Conservation (phyloP, 495 filamentous ascomycete genomes). For the Extremus antarcticus region DNA sequence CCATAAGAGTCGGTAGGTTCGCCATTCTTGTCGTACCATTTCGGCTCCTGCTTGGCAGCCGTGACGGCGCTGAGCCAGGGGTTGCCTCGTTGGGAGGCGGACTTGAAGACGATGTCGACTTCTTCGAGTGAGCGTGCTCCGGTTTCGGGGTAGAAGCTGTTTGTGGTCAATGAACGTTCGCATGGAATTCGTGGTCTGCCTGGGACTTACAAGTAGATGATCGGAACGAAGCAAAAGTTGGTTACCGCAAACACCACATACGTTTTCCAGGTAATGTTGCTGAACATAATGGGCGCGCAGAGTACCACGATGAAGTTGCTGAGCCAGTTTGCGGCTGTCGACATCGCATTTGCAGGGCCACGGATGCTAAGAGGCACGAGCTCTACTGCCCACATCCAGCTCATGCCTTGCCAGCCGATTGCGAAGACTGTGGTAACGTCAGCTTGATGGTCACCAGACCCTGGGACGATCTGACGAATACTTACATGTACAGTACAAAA, state of each 20-base stretch:
- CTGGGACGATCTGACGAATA: neutral
- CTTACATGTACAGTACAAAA: conserved; percentile 56
- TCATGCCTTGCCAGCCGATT: conserved; percentile 68
- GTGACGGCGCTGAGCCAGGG: conserved; percentile 47
- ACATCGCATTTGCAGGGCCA: conserved; percentile 61
- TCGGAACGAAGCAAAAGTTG: conserved; percentile 11
- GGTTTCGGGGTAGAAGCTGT: conserved; percentile 71
- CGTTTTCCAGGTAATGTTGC: conserved; percentile 55
- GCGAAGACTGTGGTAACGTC: conserved; percentile 26
- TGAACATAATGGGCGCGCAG: conserved; percentile 60
- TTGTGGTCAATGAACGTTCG: conserved; percentile 23
- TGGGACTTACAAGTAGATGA: conserved; percentile 43
- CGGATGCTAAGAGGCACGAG: conserved; percentile 63
- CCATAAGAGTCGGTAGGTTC: conserved; percentile 27
- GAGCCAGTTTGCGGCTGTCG: conserved; percentile 53
- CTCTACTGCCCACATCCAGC: conserved; percentile 65
- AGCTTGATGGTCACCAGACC: neutral
- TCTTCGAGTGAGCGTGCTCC: conserved; percentile 63
- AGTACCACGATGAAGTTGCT: conserved; percentile 57
- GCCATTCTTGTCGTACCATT: conserved; percentile 60
- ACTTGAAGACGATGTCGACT: conserved; percentile 62
- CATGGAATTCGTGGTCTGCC: conserved; percentile 49
- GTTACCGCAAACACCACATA: conserved; percentile 75
- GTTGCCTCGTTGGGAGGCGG: conserved; percentile 38
- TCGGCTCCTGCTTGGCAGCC: conserved; percentile 50